Base-by-base conservation (phyloP, 306 rosid species). In the Lathyrus oleraceus region DNA sequence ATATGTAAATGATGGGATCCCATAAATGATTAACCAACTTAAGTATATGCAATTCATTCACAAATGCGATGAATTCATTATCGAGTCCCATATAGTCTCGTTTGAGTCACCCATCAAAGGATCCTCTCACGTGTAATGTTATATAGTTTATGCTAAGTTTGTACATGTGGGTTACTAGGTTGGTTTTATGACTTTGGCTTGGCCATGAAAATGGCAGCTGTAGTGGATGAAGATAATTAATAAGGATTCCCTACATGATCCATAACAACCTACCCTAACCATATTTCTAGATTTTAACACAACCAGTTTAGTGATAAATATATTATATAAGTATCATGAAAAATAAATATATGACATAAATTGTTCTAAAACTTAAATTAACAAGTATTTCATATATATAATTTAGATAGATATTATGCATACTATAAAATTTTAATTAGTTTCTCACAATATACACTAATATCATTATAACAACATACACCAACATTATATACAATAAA, bases 101-200 rank as follows among this genome's bases (percentile, higher is more conserved):
- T 15, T 61, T 61, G 48, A 36, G 67, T 61, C 10, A 36, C 17
- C 30, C 49, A 16, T 61, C n/a, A 61, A 61, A 5, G 17, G 44
- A 61, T 61, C 48, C 19, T 62, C 30, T 19, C 27, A 62, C 38
- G 27, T 23, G 49, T 62, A 10, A 62, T 62, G 67, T 62, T 25
- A 25, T 56, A 56, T 8, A 17, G 44, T 15, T 62, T 49, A 39
- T 39, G 32, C 21, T 62, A 20, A 39, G 68, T 7, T 39, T 38
- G 32, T 39, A 8, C 20, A 63, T 63, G 69, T 63, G 69, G 52
- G 69, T 63, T 38, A 12, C 32, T 62, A 38, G 30, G 35, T 15
- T 39, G 30, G 32, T 15, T 39, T 40, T 20, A 23, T 19, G 52
- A 43, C 48, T n/a, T 60, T 61, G 47, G 16, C 6, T 39, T 40